Evolutionary conservation across 192 early-diverging fungal genomes (phyloP), one percentile per base, ranked within the genome.

Genomic region (Coemansia sp.): DNA sequence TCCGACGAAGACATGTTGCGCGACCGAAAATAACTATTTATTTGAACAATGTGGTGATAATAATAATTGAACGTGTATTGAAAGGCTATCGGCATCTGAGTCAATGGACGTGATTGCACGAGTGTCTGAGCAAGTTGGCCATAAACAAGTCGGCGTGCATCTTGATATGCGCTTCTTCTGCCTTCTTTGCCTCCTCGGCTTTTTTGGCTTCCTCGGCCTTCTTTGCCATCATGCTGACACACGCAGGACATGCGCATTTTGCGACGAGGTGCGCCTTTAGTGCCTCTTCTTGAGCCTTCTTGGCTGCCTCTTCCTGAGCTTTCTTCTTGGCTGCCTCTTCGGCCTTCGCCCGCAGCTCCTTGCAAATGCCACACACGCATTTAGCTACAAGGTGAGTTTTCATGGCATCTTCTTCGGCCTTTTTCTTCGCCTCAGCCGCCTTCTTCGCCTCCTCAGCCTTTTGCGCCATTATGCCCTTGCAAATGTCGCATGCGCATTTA

Each of bases 1-100:
- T 74, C 78, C 1, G 78, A 80, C 37, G 72, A 80, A 11, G 78
- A 74, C 1, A 58, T 74, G 14, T 59, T 80, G 41, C 60, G 59
- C 19, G 55, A 59, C 2, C 54, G 64, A 10, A 14, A 54, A 32
- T 29, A 26, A 3, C 14, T 26, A 54, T 26, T 29, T 32, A 54
- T 29, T 54, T n/a, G 32, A 29, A 54, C 18, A 54, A 54, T 9
- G 19, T 49, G n/a, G 8, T 49, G 19, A 18, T 49, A n/a, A 49
- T 32, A 14, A 49, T n/a, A 49, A 49, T 49, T 2, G 8, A 49
- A 20, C 19, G 47, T 49, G 47, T 49, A 49, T 49, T 43, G 41
- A 43, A 43, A 43, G 12, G 41, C 4, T 43, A 43, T 43, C 41
- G 41, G 12, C 52, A 35, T 35, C 29, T 16, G 8, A 29, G 9